Percentiles rank a stretch among this genome's conserved stretches.
These are phyloP conservation scores for Zygoascus hellenicus DNA, from an alignment of 1,139 yeast genomes.

Conservation along the genomic window DNA sequence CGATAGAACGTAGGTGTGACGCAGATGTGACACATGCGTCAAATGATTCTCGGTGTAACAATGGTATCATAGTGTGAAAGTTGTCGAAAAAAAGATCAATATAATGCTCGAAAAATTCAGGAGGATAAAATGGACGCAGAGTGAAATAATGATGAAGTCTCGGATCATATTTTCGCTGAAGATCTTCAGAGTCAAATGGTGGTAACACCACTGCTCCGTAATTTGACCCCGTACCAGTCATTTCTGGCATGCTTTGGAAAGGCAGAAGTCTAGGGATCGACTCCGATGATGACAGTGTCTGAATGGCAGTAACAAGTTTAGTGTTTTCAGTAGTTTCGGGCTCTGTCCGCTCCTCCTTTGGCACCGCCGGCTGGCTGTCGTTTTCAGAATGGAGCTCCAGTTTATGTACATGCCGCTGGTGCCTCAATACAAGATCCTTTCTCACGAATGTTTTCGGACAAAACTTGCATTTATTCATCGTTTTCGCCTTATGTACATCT, in stretches of 20 bases:
- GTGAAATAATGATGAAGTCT: constrained; percentile 9
- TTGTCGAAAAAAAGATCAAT: constrained; percentile 6
- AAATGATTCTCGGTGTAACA: not conserved
- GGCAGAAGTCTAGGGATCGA: constrained; percentile 8
- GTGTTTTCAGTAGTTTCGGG: not conserved
- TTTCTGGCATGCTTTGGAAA: constrained; percentile 7
- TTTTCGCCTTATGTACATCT: not conserved
- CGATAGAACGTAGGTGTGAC: constrained; percentile 5
- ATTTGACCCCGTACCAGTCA: not conserved
- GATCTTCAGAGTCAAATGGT: constrained; percentile 9
- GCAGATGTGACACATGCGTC: not conserved
- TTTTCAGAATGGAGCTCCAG: not conserved
- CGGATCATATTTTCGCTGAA: constrained; percentile 5
- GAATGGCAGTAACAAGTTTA: constrained; percentile 5
- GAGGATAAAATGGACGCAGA: constrained; percentile 8
- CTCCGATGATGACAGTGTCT: constrained; percentile 5
- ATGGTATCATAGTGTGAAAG: constrained; percentile 1
- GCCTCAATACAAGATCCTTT: constrained; percentile 4
- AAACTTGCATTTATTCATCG: not conserved
- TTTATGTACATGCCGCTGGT: constrained; percentile 1
- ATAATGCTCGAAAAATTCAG: constrained; percentile 9
- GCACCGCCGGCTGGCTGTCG: not conserved
- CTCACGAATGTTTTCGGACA: constrained; percentile 5
- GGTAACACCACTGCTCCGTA: constrained; percentile 1
- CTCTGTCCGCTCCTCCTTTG: not conserved